A percentile compares a stretch with the other conserved stretches of the same genome.
Conservation (phyloP, 78 protist species). For the Emiliania huxleyi region DNA sequence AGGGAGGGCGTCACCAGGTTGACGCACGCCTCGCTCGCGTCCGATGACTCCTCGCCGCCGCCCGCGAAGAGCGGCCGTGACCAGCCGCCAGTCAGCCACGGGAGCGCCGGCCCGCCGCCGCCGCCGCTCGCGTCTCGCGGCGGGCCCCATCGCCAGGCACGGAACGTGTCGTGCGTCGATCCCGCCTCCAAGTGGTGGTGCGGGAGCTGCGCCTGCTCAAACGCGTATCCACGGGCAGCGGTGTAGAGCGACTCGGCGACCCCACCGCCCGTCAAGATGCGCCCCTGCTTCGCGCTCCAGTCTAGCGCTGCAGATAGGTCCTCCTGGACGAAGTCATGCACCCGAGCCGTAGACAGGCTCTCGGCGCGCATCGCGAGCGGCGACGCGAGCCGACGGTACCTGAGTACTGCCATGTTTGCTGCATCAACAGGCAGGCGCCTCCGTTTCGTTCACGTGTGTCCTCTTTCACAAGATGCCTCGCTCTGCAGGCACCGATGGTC, state of each 20-base stretch:
- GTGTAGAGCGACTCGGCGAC: background rate
- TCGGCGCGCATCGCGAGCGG: too few species aligned
- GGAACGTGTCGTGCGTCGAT: background rate
- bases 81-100: conserved; percentile 12
- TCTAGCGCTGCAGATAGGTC: too few species aligned
- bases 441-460: too few species aligned
- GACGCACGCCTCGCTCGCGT: background rate
- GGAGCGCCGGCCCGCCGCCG: background rate
- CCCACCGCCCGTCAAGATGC: conserved; percentile 36
- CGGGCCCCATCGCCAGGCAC: background rate
- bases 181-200: background rate
- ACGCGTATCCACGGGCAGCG: background rate
- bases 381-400: too few species aligned
- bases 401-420: too few species aligned
- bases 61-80: conserved; percentile 16
- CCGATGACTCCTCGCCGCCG: conserved; percentile 7
- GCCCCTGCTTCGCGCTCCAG: conserved; percentile 25
- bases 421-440: too few species aligned
- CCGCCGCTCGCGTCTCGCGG: background rate
- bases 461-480: too few species aligned
- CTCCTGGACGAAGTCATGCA: too few species aligned
- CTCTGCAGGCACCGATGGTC: too few species aligned
- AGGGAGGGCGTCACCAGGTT: conserved; percentile 27
- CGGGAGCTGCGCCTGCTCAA: background rate
- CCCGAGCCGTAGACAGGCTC: too few species aligned